phyloP scores from a whole-genome alignment of 768 basidiomycete genomes.

The Xerocomus brunneocitrinus region DNA sequence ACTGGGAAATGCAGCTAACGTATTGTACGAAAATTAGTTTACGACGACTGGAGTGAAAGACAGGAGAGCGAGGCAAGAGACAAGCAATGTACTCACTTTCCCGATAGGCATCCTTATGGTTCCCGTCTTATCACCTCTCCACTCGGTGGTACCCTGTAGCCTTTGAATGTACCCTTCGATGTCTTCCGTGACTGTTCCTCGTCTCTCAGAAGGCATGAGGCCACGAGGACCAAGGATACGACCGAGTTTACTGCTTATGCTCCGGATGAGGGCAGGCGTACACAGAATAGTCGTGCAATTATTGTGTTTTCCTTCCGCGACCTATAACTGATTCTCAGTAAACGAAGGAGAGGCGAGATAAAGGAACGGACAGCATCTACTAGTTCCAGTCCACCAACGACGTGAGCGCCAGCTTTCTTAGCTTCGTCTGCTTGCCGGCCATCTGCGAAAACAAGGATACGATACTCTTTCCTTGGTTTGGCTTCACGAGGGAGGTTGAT shows the following conservation, averaged over 20 bases:
- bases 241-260: conserved; percentile 77
- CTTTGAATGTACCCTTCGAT: conserved; percentile 75
- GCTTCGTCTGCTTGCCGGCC: conserved; percentile 80
- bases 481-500: conserved; percentile 80
- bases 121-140: conserved; percentile 87
- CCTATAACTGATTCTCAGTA: conserved; percentile 35
- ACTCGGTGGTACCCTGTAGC: conserved; percentile 80
- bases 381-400: conserved; percentile 87
- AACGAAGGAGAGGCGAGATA: background rate
- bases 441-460: conserved; percentile 91
- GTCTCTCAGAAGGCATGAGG: conserved; percentile 90
- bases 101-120: conserved; percentile 80
- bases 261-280: conserved; percentile 70
- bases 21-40: conserved; percentile 5
- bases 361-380: conserved; percentile 69
- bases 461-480: conserved; percentile 64
- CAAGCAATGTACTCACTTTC: conserved; percentile 44
- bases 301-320: conserved; percentile 66
- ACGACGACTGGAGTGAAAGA: background rate
- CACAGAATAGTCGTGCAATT: conserved; percentile 79
- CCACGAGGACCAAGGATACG: conserved; percentile 83
- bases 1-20: conserved; percentile 68
- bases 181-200: conserved; percentile 92
- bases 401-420: conserved; percentile 79
- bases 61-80: background rate